Conservation (phyloP, 441 rosid species). For the Croton laevigatus region DNA sequence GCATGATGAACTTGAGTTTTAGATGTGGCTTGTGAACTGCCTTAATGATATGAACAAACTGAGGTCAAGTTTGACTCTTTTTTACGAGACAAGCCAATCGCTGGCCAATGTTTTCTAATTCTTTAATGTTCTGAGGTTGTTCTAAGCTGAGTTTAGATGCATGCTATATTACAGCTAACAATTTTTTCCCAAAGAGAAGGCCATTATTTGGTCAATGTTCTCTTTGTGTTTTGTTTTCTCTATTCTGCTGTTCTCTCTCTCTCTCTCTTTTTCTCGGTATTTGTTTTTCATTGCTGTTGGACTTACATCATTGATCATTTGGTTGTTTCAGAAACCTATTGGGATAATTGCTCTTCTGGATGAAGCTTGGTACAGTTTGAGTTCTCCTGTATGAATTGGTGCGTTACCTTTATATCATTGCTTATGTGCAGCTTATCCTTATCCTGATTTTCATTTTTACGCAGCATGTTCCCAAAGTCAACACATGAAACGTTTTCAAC, state of each 20-base stretch:
- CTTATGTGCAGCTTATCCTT: constrained; percentile 34
- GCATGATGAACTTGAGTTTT: no score
- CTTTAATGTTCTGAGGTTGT: no score
- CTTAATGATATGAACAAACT: no score
- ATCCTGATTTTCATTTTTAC: constrained; percentile 46
- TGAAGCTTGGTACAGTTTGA: constrained; percentile 87
- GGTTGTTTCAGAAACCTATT: constrained; percentile 80
- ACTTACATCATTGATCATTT: constrained; percentile 16
- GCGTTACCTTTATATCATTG: constrained; percentile 28
- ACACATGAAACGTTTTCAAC: constrained; percentile 82
- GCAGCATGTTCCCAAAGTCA: constrained; percentile 97
- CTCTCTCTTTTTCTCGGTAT: constrained; percentile 17
- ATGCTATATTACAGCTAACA: no score
- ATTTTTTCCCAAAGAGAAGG: background rate
- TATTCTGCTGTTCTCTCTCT: background rate
- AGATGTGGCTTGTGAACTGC: no score
- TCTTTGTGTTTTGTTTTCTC: background rate
- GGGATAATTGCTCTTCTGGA: constrained; percentile 94
- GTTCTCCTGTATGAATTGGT: constrained; percentile 39
- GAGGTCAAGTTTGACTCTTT: no score
- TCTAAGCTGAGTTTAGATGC: no score
- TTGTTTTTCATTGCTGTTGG: constrained; percentile 14
- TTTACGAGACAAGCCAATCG: no score
- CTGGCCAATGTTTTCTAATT: no score
- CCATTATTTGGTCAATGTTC: background rate